Evolutionary conservation across 768 basidiomycete genomes (phyloP), one percentile per base, ranked within the genome.

Genomic region (Serendipita sp.): DNA sequence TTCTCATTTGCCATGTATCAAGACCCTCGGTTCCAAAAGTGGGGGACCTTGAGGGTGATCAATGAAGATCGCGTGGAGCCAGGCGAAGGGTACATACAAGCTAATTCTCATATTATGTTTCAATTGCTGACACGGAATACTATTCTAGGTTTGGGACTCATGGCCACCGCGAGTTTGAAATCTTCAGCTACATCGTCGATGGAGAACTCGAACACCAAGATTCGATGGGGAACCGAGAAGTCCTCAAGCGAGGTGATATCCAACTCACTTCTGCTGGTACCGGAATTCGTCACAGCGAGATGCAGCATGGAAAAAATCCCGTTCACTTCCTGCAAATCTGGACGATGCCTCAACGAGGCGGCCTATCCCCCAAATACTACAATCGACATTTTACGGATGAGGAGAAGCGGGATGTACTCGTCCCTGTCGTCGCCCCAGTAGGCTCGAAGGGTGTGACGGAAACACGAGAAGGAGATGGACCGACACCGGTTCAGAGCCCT

Each of bases 181-280:
- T 95, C 65, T 96, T 93, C 75, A 86, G 85, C 0, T 95, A 95
- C 70, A 76, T 94, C 62, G 82, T 94, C 42, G n/a, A n/a, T n/a
- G n/a, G n/a, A n/a, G n/a, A n/a, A n/a, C n/a, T n/a, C n/a, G n/a
- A n/a, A n/a, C n/a, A n/a, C n/a, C n/a, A n/a, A n/a, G n/a, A n/a
- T n/a, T n/a, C n/a, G n/a, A n/a, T n/a, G n/a, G n/a, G n/a, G n/a
- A n/a, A n/a, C n/a, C n/a, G n/a, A n/a, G n/a, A n/a, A n/a, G n/a
- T n/a, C n/a, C n/a, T n/a, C n/a, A 72, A 84, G 70, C 83, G 91
- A 16, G 94, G 94, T 0, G 87, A 91, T 67, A 67, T 97, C 34
- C 94, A 97, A 72, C 82, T 95, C 75, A 92, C 93, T 1, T 90
- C 87, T 1, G 84, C 93, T 0, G 94, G 94, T n/a, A n/a, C n/a